Conservation (phyloP, 805 yeast genomes). For the Metschnikowia reukaufii region DNA sequence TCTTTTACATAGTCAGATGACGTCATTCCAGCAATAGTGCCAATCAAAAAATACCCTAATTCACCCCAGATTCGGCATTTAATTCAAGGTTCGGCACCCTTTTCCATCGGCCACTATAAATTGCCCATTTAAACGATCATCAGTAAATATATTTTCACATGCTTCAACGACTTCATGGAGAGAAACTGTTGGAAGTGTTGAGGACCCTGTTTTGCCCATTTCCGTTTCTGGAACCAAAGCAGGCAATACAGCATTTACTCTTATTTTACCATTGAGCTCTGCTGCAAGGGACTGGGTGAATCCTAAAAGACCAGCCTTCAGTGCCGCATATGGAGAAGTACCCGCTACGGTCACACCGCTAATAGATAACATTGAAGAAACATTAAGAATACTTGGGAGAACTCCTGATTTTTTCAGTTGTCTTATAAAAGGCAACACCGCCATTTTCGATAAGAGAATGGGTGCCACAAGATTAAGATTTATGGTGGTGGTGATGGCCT, state of each 20-base stretch:
- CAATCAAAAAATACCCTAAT: too few species aligned
- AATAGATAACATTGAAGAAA: conserved; percentile 63
- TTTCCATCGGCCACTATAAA: conserved; percentile 24
- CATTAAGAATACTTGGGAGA: conserved; percentile 50
- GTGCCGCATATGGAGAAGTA: conserved; percentile 63
- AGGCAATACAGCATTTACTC: conserved; percentile 68
- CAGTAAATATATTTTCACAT: conserved; percentile 14
- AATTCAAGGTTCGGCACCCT: conserved; percentile 7
- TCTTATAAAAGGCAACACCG: conserved; percentile 52
- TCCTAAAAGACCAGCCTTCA: conserved; percentile 69
- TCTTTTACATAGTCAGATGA: not conserved
- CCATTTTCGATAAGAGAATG: conserved; percentile 54
- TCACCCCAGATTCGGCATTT: not conserved
- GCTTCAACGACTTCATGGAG: conserved; percentile 29
- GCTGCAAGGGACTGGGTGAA: conserved; percentile 58
- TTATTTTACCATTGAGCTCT: conserved; percentile 56
- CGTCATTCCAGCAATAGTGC: too few species aligned
- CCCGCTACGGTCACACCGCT: conserved; percentile 46
- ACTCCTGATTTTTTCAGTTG: conserved; percentile 22
- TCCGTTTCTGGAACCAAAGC: conserved; percentile 67
- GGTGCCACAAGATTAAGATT: conserved; percentile 61
- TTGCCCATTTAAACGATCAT: conserved; percentile 34
- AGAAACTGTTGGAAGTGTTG: conserved; percentile 23
- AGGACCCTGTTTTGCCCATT: conserved; percentile 47
- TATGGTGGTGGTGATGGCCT: conserved; percentile 47